Conservation (phyloP, 2,329 filamentous ascomycete genomes). For the Ophiostoma ips region DNA sequence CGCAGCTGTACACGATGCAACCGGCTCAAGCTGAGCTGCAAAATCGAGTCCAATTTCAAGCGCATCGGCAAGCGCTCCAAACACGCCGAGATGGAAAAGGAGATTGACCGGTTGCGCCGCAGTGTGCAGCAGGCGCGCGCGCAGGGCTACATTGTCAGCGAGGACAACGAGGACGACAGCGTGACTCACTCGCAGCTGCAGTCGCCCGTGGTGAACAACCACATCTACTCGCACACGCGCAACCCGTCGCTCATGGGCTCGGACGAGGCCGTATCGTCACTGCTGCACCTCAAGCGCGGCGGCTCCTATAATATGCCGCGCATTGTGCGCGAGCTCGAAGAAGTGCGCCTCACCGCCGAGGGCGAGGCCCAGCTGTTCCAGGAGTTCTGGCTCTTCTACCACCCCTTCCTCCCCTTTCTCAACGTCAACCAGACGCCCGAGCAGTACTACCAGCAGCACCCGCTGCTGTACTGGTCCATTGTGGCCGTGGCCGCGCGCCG, state of each 20-base stretch:
- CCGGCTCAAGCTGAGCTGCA: slow-evolving; percentile 68
- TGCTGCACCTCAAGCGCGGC: slow-evolving; percentile 52
- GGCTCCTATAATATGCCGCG: slow-evolving; percentile 46
- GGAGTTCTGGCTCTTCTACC: slow-evolving; percentile 63
- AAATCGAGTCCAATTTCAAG: slow-evolving; percentile 81
- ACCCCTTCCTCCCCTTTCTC: slow-evolving; percentile 65
- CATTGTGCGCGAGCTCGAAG: slow-evolving; percentile 47
- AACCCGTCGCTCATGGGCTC: slow-evolving; percentile 53
- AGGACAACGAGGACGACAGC: slow-evolving; percentile 35
- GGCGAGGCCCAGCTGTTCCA: slow-evolving; percentile 51
- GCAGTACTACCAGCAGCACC: slow-evolving; percentile 61
- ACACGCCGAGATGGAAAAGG: slow-evolving; percentile 76
- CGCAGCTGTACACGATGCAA: slow-evolving; percentile 63
- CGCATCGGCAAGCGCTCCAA: slow-evolving; percentile 66
- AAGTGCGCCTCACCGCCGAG: slow-evolving; percentile 49
- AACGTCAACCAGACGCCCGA: slow-evolving; percentile 54
- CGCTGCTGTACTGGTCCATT: slow-evolving; percentile 76
- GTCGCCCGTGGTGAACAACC: slow-evolving; percentile 41
- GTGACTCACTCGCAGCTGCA: slow-evolving; percentile 35
- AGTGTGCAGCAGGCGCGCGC: slow-evolving; percentile 45
- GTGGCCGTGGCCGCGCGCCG: slow-evolving; percentile 61
- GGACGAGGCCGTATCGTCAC: slow-evolving; percentile 53
- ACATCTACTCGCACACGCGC: slow-evolving; percentile 43
- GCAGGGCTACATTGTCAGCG: slow-evolving; percentile 35
- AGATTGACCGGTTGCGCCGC: slow-evolving; percentile 56